These are phyloP conservation scores for Raffaelea ambrosiae DNA, from an alignment of 2,329 filamentous ascomycete genomes.

Conservation along the genomic window DNA sequence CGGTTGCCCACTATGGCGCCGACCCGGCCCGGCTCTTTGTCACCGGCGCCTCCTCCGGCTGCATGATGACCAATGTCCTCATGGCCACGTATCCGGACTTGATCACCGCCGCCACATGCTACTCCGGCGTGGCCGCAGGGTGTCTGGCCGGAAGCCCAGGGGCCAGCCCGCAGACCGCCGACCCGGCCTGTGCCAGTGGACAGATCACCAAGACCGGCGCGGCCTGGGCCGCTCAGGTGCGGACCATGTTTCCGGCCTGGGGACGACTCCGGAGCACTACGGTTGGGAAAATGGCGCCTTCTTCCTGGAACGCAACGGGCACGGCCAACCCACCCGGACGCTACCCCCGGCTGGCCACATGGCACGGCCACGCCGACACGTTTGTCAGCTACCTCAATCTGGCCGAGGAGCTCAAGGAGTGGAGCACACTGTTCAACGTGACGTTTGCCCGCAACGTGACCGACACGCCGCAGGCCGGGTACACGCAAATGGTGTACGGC, in stretches of 20 bases:
- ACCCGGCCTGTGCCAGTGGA: constrained; percentile 33
- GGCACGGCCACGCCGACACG: constrained; percentile 44
- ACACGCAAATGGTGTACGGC: constrained; percentile 21
- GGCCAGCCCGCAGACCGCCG: constrained; percentile 16
- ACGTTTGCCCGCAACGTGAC: constrained; percentile 14
- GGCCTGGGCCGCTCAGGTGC: constrained; percentile 38
- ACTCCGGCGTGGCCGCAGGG: constrained; percentile 20
- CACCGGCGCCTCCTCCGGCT: constrained; percentile 31
- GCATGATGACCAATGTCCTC: constrained; percentile 29
- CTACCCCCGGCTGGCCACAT: constrained; percentile 51
- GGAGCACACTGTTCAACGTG: constrained; percentile 20
- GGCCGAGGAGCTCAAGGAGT: constrained; percentile 21
- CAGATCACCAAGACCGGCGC: constrained; percentile 30
- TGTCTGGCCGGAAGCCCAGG: constrained; percentile 15
- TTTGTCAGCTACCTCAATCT: constrained; percentile 34
- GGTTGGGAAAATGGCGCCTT: too few species aligned
- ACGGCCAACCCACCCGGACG: too few species aligned
- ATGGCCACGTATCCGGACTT: constrained; percentile 23
- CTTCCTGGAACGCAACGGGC: too few species aligned
- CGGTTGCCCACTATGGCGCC: constrained; percentile 35
- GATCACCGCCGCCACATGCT: constrained; percentile 21
- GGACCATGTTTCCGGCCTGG: constrained; percentile 10
- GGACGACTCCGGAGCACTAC: too few species aligned
- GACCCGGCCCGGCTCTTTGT: constrained; percentile 37
- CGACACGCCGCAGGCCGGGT: constrained; percentile 17